Evolutionary conservation across 495 filamentous ascomycete genomes (phyloP).

Genomic region (Parathielavia appendiculata): DNA sequence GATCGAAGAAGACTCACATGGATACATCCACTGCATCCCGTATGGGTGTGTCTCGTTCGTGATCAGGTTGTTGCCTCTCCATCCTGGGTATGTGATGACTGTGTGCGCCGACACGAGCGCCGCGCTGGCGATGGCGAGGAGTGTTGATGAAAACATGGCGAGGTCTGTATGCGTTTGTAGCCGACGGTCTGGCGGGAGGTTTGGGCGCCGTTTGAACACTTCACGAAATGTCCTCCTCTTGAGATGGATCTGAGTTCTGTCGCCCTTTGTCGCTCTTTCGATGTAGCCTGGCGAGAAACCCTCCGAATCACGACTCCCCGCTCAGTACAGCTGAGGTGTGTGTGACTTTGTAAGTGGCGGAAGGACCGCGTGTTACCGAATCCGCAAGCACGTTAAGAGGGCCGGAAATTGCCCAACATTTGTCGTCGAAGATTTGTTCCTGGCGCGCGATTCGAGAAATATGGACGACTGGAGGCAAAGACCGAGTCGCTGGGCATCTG

Average conservation of each 20-base stretch:
- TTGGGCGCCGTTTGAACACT: background rate
- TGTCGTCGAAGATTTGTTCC: constrained; percentile 2
- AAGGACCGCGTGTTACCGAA: background rate
- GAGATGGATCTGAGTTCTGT: no score
- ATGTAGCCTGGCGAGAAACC: background rate
- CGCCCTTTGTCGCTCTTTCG: background rate
- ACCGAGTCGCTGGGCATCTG: constrained; percentile 19
- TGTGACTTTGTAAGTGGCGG: constrained; percentile 9
- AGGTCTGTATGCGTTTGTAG: constrained; percentile 11
- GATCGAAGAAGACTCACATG: constrained; percentile 60
- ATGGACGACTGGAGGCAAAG: constrained; percentile 5
- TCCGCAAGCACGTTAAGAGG: background rate
- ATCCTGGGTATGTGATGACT: constrained; percentile 87
- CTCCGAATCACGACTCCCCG: constrained; percentile 19
- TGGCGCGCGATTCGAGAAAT: background rate
- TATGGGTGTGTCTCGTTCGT: constrained; percentile 77
- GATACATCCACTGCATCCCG: constrained; percentile 98
- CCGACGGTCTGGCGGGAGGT: background rate
- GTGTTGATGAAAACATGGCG: constrained; percentile 47
- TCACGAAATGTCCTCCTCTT: constrained; percentile 4
- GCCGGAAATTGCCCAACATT: background rate
- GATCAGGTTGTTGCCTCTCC: constrained; percentile 88
- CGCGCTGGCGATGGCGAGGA: constrained; percentile 46
- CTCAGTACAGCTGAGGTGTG: constrained; percentile 16
- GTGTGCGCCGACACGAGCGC: constrained; percentile 69